Conservation (phyloP, 305 asterid genomes). For the Lippia alba region DNA sequence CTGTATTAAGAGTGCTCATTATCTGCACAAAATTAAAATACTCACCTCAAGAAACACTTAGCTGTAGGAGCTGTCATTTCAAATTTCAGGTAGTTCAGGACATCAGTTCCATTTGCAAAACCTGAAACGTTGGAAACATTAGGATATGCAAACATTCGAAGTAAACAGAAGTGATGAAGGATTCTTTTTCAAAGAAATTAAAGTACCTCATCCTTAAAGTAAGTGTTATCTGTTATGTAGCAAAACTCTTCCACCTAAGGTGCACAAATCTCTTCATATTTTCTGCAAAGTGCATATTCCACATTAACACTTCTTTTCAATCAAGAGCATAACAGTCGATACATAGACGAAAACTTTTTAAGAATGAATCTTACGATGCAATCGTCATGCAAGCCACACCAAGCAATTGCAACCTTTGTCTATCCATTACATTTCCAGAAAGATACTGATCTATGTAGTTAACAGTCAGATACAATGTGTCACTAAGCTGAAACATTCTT, state of each 20-base stretch:
- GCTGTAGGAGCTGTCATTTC: constrained; percentile 73
- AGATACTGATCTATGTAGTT: constrained; percentile 76
- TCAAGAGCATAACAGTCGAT: too few relatives aligned
- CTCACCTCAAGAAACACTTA: constrained; percentile 75
- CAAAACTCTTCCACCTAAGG: constrained; percentile 75
- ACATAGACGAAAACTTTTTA: too few relatives aligned
- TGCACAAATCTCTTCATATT: constrained; percentile 78
- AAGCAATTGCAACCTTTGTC: constrained; percentile 73
- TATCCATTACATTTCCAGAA: constrained; percentile 65
- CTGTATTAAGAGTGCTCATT: too few relatives aligned
- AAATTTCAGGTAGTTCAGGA: constrained; percentile 63
- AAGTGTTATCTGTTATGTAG: constrained; percentile 63
- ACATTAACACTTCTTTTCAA: background rate
- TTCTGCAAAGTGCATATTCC: constrained; percentile 47
- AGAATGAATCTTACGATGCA: constrained; percentile 68
- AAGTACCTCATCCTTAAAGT: constrained; percentile 68
- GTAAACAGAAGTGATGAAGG: background rate
- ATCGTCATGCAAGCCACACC: constrained; percentile 86
- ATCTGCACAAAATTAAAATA: too few relatives aligned
- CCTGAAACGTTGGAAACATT: constrained; percentile 44
- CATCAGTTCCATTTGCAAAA: constrained; percentile 68
- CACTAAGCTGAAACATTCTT: too few relatives aligned
- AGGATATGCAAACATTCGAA: constrained; percentile 6
- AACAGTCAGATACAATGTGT: constrained; percentile 71
- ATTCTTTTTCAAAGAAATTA: background rate